Evolutionary conservation across 805 yeast genomes (phyloP).

Genomic region (Candida namnaoensis): DNA sequence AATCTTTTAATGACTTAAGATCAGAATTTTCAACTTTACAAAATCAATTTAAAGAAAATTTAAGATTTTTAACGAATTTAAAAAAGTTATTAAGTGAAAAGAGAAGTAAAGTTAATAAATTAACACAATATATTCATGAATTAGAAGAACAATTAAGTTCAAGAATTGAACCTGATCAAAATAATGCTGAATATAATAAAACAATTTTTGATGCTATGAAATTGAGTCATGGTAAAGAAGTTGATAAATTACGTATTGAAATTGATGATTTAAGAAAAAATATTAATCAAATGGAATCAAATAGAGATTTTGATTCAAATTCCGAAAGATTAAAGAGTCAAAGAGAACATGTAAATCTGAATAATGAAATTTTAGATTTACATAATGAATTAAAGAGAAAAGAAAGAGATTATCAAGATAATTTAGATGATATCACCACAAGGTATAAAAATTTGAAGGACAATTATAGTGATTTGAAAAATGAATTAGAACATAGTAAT

Average conservation of each 20-base stretch:
- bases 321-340: neutral
- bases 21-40: slow-evolving; percentile 7
- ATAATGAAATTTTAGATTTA: neutral
- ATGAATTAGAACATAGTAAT: slow-evolving; percentile 8
- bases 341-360: neutral
- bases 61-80: slow-evolving; percentile 2
- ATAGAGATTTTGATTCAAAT: too few relatives aligned
- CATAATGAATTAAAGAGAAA: neutral
- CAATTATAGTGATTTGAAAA: slow-evolving; percentile 4
- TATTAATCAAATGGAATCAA: too few relatives aligned
- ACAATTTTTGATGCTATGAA: slow-evolving; percentile 10
- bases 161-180: slow-evolving; percentile 1
- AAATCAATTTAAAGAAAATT: slow-evolving; percentile 8
- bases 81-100: slow-evolving; percentile 12
- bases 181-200: slow-evolving; percentile 3
- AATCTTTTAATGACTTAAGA: slow-evolving; percentile 6
- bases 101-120: slow-evolving; percentile 5
- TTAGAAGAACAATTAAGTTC: slow-evolving; percentile 10
- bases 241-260: slow-evolving; percentile 6
- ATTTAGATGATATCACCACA: slow-evolving; percentile 1
- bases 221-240: slow-evolving; percentile 8
- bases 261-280: slow-evolving; percentile 5
- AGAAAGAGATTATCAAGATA: neutral
- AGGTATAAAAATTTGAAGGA: slow-evolving; percentile 2
- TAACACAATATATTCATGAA: slow-evolving; percentile 7